These are phyloP conservation scores for Hamamelis virginiana DNA, from an alignment of 164 flowering plant species.

Conservation along the genomic window DNA sequence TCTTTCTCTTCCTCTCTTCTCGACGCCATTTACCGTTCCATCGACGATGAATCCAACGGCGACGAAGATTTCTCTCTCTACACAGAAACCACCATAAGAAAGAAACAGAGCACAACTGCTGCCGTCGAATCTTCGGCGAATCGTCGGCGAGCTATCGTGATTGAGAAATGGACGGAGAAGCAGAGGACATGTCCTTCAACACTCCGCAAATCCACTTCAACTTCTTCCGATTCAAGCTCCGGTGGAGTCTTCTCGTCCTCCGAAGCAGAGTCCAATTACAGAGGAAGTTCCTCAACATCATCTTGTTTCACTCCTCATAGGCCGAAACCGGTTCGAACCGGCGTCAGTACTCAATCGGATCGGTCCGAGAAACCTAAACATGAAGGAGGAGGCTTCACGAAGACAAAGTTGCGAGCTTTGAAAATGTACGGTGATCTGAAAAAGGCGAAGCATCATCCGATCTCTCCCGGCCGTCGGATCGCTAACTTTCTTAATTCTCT, in stretches of 20 bases:
- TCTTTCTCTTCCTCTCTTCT: constrained; percentile 42
- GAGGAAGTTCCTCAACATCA: constrained; percentile 11
- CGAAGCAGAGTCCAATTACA: constrained; percentile 21
- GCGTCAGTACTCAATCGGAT: neutral
- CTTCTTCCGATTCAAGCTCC: constrained; percentile 32
- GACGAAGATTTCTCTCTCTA: neutral
- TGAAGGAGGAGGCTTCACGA: constrained; percentile 18
- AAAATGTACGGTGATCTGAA: constrained; percentile 35
- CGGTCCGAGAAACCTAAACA: constrained; percentile 8
- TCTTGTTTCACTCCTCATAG: constrained; percentile 7
- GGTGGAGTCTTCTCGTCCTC: constrained; percentile 28
- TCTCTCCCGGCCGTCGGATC: constrained; percentile 40
- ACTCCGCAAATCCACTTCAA: constrained; percentile 15
- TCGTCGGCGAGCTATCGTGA: constrained; percentile 25
- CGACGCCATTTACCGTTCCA: constrained; percentile 35
- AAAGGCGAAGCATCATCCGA: constrained; percentile 33
- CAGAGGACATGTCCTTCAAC: constrained; percentile 7
- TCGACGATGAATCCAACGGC: constrained; percentile 27
- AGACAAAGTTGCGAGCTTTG: constrained; percentile 31
- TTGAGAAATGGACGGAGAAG: constrained; percentile 32
- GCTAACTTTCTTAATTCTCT: constrained; percentile 35
- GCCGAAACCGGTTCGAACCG: neutral
- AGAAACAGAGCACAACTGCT: constrained; percentile 23
- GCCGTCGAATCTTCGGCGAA: too few relatives aligned
- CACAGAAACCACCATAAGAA: neutral